Evolutionary conservation across 148 eudicot species (phyloP).

Genomic region (Selenicereus undatus): DNA sequence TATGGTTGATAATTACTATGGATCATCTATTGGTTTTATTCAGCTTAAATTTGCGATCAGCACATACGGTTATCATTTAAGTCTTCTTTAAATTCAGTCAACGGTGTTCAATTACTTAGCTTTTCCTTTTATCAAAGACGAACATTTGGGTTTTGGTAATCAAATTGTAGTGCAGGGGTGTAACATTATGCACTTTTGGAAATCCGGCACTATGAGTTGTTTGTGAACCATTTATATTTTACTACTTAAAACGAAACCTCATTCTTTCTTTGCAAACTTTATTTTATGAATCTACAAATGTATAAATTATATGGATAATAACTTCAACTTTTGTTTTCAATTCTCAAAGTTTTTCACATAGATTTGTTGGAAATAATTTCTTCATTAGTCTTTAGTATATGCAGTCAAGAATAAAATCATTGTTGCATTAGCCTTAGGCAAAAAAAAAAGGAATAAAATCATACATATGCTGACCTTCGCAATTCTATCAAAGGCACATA

Average conservation of each 20-base stretch:
- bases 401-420: too few species aligned
- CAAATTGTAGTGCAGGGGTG: slow-evolving; percentile 22
- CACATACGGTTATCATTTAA: not conserved
- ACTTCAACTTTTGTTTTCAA: too few species aligned
- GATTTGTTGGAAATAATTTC: too few species aligned
- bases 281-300: not conserved
- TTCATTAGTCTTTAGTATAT: too few species aligned
- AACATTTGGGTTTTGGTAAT: not conserved
- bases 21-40: slow-evolving; percentile 1
- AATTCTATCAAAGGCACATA: too few species aligned
- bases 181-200: slow-evolving; percentile 17
- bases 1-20: not conserved
- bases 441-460: too few species aligned
- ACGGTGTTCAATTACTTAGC: not conserved
- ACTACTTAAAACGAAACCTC: not conserved
- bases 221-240: slow-evolving; percentile 11
- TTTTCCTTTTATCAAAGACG: slow-evolving; percentile 3
- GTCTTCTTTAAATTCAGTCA: slow-evolving; percentile 10
- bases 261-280: not conserved
- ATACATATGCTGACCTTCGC: too few species aligned
- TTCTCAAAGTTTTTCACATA: too few species aligned
- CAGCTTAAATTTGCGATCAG: slow-evolving; percentile 18
- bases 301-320: not conserved
- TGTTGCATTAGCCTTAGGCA: too few species aligned
- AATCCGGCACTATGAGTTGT: slow-evolving; percentile 16